Evolutionary conservation across 139 green algal genomes (phyloP).

Genomic region (Monoraphidium neglectum): DNA sequence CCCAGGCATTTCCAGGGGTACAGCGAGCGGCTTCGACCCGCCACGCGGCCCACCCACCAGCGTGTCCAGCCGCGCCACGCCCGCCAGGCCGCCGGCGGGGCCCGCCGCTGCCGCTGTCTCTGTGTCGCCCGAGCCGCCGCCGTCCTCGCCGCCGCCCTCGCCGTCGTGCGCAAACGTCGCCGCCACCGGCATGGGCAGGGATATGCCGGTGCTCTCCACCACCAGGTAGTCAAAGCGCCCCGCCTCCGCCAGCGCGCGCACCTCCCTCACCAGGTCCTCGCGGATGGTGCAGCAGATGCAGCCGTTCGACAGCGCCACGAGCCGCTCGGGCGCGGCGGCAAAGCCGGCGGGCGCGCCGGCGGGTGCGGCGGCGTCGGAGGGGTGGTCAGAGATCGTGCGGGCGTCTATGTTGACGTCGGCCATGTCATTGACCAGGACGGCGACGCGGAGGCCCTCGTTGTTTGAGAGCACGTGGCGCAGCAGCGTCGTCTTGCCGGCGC

Average conservation of each 20-base stretch:
- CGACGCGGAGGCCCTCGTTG: constrained; percentile 47
- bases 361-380: not conserved
- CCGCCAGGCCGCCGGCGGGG: not conserved
- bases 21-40: no score
- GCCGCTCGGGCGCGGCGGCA: not conserved
- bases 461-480: constrained; percentile 69
- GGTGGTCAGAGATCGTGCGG: constrained; percentile 38
- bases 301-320: constrained; percentile 60
- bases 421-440: constrained; percentile 91
- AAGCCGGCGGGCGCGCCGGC: constrained; percentile 8
- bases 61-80: constrained; percentile 46
- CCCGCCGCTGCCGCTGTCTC: not conserved
- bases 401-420: constrained; percentile 88
- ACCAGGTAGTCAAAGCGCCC: constrained; percentile 76
- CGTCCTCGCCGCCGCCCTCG: constrained; percentile 9
- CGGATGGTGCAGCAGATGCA: constrained; percentile 87
- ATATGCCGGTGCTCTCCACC: constrained; percentile 85
- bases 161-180: constrained; percentile 55
- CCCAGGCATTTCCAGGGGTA: no score
- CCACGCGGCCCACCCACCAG: not conserved
- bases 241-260: constrained; percentile 35
- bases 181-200: constrained; percentile 71
- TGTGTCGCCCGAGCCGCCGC: not conserved
- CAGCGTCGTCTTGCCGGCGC: constrained; percentile 83
- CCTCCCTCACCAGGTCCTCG: constrained; percentile 66